These are phyloP conservation scores for Colletotrichum gigasporum DNA, from an alignment of 2,329 filamentous ascomycete species.

Conservation along the genomic window DNA sequence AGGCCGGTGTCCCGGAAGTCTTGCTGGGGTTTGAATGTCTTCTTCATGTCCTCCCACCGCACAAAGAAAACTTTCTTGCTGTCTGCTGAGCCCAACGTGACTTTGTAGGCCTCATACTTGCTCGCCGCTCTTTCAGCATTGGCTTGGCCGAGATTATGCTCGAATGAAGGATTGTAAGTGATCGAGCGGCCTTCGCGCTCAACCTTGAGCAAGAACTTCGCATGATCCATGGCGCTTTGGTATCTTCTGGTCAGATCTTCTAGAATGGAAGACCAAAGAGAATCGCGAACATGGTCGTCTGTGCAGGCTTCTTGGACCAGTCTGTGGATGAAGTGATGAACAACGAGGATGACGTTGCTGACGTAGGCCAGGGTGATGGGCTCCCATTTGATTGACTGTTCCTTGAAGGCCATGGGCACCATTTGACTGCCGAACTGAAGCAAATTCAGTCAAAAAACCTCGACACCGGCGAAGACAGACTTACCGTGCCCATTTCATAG, in stretches of 20 bases:
- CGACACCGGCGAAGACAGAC: conserved; percentile 16
- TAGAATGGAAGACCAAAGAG: conserved; percentile 51
- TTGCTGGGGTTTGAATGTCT: not conserved
- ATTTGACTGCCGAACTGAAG: conserved; percentile 49
- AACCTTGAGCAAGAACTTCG: conserved; percentile 60
- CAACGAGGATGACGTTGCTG: conserved; percentile 57
- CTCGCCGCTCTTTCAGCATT: not conserved
- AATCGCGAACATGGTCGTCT: conserved; percentile 51
- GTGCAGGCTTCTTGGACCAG: conserved; percentile 53
- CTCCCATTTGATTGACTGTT: conserved; percentile 65
- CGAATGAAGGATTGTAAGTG: conserved; percentile 65
- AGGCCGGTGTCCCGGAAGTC: conserved; percentile 44
- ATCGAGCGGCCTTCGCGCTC: conserved; percentile 56
- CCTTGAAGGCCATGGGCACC: conserved; percentile 56
- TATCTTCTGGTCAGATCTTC: conserved; percentile 59
- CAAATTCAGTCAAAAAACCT: not conserved
- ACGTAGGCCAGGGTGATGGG: conserved; percentile 57
- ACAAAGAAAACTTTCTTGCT: not conserved
- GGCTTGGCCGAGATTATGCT: conserved; percentile 40
- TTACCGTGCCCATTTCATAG: conserved; percentile 62
- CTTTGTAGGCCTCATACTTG: not conserved
- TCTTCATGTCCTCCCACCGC: not conserved
- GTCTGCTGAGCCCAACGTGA: fast-evolving
- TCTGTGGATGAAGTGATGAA: conserved; percentile 61
- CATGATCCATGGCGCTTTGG: conserved; percentile 55